Conservation (phyloP, 768 basidiomycete species). For the Hysterangium stoloniferum region DNA sequence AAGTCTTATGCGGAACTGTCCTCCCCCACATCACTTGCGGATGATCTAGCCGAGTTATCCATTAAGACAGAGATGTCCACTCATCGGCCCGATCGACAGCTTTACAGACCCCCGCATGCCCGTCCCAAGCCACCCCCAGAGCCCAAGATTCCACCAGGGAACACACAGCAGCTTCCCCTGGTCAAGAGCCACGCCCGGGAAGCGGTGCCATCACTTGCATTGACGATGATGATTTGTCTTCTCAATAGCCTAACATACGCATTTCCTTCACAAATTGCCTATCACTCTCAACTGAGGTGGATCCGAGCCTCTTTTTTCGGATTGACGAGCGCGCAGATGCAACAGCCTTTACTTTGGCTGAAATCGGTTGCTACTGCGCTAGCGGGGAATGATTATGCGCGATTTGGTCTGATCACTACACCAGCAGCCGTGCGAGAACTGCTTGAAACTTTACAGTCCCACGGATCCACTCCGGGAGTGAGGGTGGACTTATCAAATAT, state of each 20-base stretch:
- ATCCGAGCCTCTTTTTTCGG: conserved; percentile 36
- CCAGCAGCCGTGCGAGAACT: conserved; percentile 10
- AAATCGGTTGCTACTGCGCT: conserved; percentile 41
- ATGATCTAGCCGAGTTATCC: not conserved
- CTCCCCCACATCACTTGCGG: not conserved
- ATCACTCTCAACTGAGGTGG: conserved; percentile 36
- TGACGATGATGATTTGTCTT: conserved; percentile 40
- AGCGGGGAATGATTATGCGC: conserved; percentile 46
- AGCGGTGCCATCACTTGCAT: conserved; percentile 14
- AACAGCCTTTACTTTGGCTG: conserved; percentile 43
- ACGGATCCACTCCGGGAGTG: not conserved
- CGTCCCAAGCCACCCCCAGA: not conserved
- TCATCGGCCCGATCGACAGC: not conserved
- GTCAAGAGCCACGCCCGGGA: conserved; percentile 16
- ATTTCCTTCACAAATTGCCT: conserved; percentile 61
- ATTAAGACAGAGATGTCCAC: not conserved
- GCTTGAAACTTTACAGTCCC: not conserved
- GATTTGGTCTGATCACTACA: conserved; percentile 39
- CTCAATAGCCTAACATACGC: conserved; percentile 48
- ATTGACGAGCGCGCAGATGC: conserved; percentile 15
- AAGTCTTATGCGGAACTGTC: not conserved
- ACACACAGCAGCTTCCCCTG: conserved; percentile 31
- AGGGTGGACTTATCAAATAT: too few species aligned
- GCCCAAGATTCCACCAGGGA: not conserved
- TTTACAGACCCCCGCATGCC: not conserved